phyloP scores from a whole-genome alignment of 306 rosid genomes.

The Pyrus communis region DNA sequence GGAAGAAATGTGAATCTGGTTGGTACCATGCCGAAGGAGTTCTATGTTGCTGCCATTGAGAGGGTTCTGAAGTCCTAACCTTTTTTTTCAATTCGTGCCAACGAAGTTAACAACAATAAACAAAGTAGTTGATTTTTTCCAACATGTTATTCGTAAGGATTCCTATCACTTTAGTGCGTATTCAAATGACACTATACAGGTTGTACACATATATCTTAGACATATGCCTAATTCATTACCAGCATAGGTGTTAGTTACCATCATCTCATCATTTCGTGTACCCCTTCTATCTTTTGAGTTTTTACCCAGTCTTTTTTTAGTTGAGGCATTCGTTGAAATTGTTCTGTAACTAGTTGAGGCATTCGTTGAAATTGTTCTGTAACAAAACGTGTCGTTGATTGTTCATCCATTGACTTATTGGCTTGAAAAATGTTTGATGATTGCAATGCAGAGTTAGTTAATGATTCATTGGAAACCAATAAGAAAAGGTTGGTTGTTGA shows the following conservation, averaged over 20 bases:
- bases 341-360: neutral
- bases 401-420: neutral
- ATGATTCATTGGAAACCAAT: neutral
- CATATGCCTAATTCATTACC: slow-evolving; percentile 3
- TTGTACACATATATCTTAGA: slow-evolving; percentile 13
- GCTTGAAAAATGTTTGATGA: slow-evolving; percentile 1
- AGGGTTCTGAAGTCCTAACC: slow-evolving; percentile 50
- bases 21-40: slow-evolving; percentile 93
- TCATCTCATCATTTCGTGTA: slow-evolving; percentile 3
- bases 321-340: neutral
- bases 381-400: neutral
- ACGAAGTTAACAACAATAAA: neutral
- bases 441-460: neutral
- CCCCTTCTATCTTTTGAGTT: no score
- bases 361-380: neutral
- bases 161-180: slow-evolving; percentile 2
- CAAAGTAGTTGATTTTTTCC: slow-evolving; percentile 9
- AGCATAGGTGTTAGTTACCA: slow-evolving; percentile 2
- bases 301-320: no score
- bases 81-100: neutral
- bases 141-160: neutral
- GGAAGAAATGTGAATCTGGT: slow-evolving; percentile 64
- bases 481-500: neutral
- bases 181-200: slow-evolving; percentile 9
- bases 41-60: slow-evolving; percentile 80